A percentile compares a stretch with the other conserved stretches of the same genome.
Evolutionary conservation across 345 rosid species (phyloP).

Genomic region (Citrus cavaleriei): DNA sequence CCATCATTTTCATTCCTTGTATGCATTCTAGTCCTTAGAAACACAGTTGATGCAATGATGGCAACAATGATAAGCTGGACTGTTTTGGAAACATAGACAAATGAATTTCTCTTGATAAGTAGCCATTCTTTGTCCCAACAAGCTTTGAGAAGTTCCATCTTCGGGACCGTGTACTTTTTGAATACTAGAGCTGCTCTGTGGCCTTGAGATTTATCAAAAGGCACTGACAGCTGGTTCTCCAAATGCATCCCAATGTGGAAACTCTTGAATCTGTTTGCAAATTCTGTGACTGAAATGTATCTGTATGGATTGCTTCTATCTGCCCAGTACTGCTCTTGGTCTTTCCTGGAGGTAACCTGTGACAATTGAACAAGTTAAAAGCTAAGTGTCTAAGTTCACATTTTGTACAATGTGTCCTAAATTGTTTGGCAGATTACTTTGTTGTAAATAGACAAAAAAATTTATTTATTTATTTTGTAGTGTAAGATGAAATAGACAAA

Average conservation of each 20-base stretch:
- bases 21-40: slow-evolving; percentile 55
- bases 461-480: too few relatives aligned
- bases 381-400: background rate
- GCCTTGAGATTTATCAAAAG: slow-evolving; percentile 51
- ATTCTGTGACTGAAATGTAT: slow-evolving; percentile 57
- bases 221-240: slow-evolving; percentile 48
- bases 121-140: slow-evolving; percentile 84
- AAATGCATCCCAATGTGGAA: slow-evolving; percentile 66
- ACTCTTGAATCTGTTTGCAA: slow-evolving; percentile 51
- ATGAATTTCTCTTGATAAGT: slow-evolving; percentile 60
- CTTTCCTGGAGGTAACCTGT: slow-evolving; percentile 88
- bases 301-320: slow-evolving; percentile 56
- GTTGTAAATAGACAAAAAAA: background rate
- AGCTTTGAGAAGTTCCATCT: slow-evolving; percentile 57
- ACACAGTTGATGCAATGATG: slow-evolving; percentile 52
- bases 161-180: slow-evolving; percentile 52
- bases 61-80: slow-evolving; percentile 65
- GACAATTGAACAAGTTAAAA: background rate
- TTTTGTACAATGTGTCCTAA: background rate
- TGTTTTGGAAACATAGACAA: slow-evolving; percentile 66
- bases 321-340: slow-evolving; percentile 89
- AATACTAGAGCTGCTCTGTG: slow-evolving; percentile 73
- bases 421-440: background rate
- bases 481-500: too few relatives aligned
- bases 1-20: slow-evolving; percentile 53